phyloP scores from a whole-genome alignment of 2,329 filamentous ascomycete genomes.

The Aschersonia sp. region DNA sequence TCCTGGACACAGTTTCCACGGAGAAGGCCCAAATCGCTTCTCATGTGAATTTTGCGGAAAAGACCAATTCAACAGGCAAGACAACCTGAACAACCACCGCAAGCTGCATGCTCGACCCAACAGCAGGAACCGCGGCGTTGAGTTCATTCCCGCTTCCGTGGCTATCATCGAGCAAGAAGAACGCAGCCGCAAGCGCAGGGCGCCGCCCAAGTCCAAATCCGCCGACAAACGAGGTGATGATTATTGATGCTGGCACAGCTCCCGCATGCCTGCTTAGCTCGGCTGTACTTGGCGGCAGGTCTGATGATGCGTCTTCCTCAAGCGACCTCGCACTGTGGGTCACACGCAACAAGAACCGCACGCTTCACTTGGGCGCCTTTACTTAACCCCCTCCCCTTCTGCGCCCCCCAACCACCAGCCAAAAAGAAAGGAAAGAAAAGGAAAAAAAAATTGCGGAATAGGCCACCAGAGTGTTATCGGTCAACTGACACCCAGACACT shows the following conservation, averaged over 20 bases:
- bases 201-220: slow-evolving; percentile 21
- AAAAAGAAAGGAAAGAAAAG: too few species aligned
- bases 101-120: slow-evolving; percentile 25
- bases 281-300: slow-evolving; percentile 1
- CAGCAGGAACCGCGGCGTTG: slow-evolving; percentile 23
- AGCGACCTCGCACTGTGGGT: background rate
- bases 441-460: too few species aligned
- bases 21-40: slow-evolving; percentile 23
- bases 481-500: too few species aligned
- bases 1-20: slow-evolving; percentile 17
- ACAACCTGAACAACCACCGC: slow-evolving; percentile 27
- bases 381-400: background rate
- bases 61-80: slow-evolving; percentile 25
- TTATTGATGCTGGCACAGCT: slow-evolving; percentile 10
- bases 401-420: too few species aligned
- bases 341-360: background rate
- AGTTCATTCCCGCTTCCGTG: slow-evolving; percentile 24
- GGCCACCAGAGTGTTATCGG: too few species aligned
- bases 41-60: slow-evolving; percentile 27
- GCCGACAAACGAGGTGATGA: slow-evolving; percentile 15
- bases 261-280: background rate
- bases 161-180: slow-evolving; percentile 25
- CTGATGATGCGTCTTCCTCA: slow-evolving; percentile 1
- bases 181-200: slow-evolving; percentile 23
- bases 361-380: background rate